These are phyloP conservation scores for Penicillium sp. DNA, from an alignment of 2,329 filamentous ascomycete genomes.

Conservation along the genomic window DNA sequence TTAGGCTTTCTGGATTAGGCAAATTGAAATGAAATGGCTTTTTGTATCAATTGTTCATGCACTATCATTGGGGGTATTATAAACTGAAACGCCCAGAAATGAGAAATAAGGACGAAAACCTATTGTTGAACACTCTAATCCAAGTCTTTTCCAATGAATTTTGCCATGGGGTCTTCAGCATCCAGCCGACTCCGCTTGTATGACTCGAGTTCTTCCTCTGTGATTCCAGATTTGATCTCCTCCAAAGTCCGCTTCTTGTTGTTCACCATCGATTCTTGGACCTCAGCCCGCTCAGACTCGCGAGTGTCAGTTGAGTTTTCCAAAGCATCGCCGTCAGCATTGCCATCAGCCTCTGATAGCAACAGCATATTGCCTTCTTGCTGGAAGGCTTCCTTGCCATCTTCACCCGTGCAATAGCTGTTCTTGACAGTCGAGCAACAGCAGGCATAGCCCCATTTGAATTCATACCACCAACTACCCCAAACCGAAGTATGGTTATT, in stretches of 20 bases:
- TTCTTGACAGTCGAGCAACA: conserved; percentile 95
- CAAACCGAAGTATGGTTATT: conserved; percentile 94
- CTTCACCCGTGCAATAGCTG: conserved; percentile 94
- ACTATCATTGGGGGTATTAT: conserved; percentile 29
- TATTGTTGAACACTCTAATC: conserved; percentile 18
- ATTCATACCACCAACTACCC: conserved; percentile 97
- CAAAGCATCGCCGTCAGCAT: conserved; percentile 18
- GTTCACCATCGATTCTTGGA: conserved; percentile 41
- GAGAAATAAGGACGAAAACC: not conserved
- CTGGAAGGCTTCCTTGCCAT: conserved; percentile 80
- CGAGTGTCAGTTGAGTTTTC: conserved; percentile 27
- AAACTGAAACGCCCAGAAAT: conserved; percentile 28
- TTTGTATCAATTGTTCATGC: conserved; percentile 1
- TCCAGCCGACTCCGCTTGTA: conserved; percentile 77
- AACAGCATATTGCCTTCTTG: conserved; percentile 69
- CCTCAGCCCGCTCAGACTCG: conserved; percentile 34
- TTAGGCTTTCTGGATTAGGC: not conserved
- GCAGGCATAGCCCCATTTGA: conserved; percentile 94
- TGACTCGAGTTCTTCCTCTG: conserved; percentile 83
- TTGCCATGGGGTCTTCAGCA: conserved; percentile 86
- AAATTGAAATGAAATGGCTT: not conserved
- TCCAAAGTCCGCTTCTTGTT: conserved; percentile 75
- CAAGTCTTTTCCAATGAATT: conserved; percentile 72
- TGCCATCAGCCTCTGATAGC: conserved; percentile 43
- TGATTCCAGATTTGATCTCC: conserved; percentile 78